A percentile compares a stretch with the other conserved stretches of the same genome.
Conservation (phyloP, 192 early-diverging fungal species). For the Entomortierella chlamydospora region DNA sequence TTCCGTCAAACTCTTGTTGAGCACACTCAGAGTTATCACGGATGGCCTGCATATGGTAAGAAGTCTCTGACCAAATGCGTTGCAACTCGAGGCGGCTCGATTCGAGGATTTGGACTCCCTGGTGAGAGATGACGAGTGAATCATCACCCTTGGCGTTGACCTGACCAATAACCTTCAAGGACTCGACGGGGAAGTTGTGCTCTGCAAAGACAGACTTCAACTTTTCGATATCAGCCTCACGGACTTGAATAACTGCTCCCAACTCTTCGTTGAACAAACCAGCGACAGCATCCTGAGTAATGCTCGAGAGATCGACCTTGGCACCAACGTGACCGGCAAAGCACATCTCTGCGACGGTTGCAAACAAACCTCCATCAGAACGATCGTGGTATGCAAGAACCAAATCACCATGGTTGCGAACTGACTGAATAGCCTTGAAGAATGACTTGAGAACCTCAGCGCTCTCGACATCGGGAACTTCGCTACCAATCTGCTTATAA, state of each 20-base stretch:
- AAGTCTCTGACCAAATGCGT: constrained; percentile 91
- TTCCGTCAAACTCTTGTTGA: constrained; percentile 80
- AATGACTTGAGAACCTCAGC: constrained; percentile 76
- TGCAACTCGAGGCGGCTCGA: constrained; percentile 76
- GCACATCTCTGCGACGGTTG: constrained; percentile 94
- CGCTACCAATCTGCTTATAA: constrained; percentile 83
- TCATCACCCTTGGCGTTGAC: constrained; percentile 66
- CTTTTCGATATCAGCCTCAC: constrained; percentile 63
- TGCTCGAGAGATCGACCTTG: constrained; percentile 71
- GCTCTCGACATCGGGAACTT: constrained; percentile 90
- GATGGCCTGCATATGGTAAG: constrained; percentile 88
- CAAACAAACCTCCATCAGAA: constrained; percentile 96
- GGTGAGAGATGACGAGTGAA: constrained; percentile 62
- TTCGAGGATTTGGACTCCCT: constrained; percentile 62
- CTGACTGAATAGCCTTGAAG: constrained; percentile 79
- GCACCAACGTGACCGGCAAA: constrained; percentile 95
- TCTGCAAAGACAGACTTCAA: constrained; percentile 63
- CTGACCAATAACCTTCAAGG: constrained; percentile 67
- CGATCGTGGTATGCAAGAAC: constrained; percentile 98
- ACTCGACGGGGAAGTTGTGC: constrained; percentile 65
- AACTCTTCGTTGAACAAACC: constrained; percentile 98
- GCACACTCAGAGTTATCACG: constrained; percentile 94
- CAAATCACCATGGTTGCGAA: constrained; percentile 58
- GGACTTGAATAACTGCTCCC: constrained; percentile 95
- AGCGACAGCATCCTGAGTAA: constrained; percentile 59